These are phyloP conservation scores for Ceratocystis cacaofunesta DNA, from an alignment of 2,329 filamentous ascomycete genomes.

Conservation along the genomic window DNA sequence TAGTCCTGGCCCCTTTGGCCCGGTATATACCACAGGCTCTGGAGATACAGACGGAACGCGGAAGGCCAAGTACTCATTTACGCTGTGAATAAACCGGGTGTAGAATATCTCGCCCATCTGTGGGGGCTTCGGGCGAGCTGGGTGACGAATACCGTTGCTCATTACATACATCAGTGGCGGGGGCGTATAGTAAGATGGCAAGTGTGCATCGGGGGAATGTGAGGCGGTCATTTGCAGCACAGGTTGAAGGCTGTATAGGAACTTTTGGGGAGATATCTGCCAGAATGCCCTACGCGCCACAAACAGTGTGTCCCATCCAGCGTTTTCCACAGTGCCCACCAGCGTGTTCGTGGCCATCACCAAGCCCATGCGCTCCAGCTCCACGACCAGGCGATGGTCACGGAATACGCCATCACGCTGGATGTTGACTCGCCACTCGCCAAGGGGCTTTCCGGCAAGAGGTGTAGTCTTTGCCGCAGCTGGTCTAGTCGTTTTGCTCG, in stretches of 20 bases:
- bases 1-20: constrained; percentile 34
- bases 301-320: constrained; percentile 68
- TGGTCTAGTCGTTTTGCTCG: constrained; percentile 47
- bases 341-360: constrained; percentile 61
- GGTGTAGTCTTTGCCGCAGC: constrained; percentile 48
- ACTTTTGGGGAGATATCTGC: constrained; percentile 77
- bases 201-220: constrained; percentile 67
- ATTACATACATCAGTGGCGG: constrained; percentile 66
- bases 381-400: constrained; percentile 67
- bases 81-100: constrained; percentile 66
- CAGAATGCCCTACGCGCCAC: constrained; percentile 71
- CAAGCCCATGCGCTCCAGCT: constrained; percentile 86
- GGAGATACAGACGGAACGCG: constrained; percentile 61
- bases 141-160: constrained; percentile 68
- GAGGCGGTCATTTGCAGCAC: constrained; percentile 42
- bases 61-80: constrained; percentile 76
- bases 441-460: constrained; percentile 54
- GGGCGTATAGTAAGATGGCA: constrained; percentile 84
- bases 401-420: constrained; percentile 79
- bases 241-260: constrained; percentile 48
- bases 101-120: constrained; percentile 88
- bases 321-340: constrained; percentile 47
- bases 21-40: constrained; percentile 47
- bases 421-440: constrained; percentile 76
- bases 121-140: constrained; percentile 73